phyloP scores from a whole-genome alignment of 1,139 yeast genomes.

The Geotrichum phurueaensis region DNA sequence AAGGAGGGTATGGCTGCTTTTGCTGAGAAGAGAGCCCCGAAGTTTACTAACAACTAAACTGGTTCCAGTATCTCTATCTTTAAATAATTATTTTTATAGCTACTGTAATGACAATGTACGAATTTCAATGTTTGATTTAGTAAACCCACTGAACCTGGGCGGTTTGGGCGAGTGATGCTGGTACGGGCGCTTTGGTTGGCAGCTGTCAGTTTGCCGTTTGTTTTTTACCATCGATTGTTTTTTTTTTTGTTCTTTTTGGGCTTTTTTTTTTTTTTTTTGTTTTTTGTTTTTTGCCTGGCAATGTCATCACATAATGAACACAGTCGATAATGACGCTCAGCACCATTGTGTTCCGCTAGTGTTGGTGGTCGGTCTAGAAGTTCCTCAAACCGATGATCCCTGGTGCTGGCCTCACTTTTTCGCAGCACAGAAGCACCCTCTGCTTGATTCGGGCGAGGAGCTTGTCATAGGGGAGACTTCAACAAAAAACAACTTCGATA shows the following conservation, averaged over 20 bases:
- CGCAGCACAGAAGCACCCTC: slow-evolving; percentile 19
- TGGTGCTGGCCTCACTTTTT: background rate
- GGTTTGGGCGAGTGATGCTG: background rate
- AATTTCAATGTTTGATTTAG: background rate
- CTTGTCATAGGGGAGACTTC: slow-evolving; percentile 18
- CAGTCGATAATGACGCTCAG: slow-evolving; percentile 19
- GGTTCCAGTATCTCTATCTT: background rate
- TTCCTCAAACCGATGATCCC: background rate
- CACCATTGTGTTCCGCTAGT: slow-evolving; percentile 28
- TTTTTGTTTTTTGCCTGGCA: background rate
- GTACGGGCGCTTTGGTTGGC: background rate
- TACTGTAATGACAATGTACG: background rate
- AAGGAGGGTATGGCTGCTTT: slow-evolving; percentile 50
- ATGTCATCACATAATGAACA: background rate
- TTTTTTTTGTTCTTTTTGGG: background rate
- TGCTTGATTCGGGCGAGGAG: slow-evolving; percentile 20
- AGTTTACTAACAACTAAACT: slow-evolving; percentile 35
- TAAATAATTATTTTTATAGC: background rate
- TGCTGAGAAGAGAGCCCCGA: slow-evolving; percentile 43
- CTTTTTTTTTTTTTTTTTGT: background rate
- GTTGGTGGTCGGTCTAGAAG: slow-evolving; percentile 27
- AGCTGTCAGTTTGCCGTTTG: background rate
- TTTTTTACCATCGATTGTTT: background rate
- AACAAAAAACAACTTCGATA: background rate
- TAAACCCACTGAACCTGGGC: background rate